Evolutionary conservation across 352 stramenopile species (phyloP).

Genomic region (Phytopythium helicoides): DNA sequence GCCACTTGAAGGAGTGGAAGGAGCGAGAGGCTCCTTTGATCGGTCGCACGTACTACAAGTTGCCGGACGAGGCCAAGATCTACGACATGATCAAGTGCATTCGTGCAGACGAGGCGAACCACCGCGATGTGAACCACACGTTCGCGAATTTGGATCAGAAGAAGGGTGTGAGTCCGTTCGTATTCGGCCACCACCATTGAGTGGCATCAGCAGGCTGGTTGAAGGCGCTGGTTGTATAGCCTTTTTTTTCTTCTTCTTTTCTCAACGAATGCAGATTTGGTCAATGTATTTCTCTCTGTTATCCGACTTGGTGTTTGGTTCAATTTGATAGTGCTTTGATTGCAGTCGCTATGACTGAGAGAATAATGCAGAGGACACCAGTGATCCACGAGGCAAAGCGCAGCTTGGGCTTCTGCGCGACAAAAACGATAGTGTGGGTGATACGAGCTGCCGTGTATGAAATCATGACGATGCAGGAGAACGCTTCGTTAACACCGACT

Average conservation of each 20-base stretch:
- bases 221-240: too few species aligned
- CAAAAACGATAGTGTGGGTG: too few species aligned
- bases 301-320: too few species aligned
- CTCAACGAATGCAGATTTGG: too few species aligned
- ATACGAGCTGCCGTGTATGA: constrained; percentile 46
- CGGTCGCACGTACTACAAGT: constrained; percentile 87
- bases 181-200: too few species aligned
- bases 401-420: too few species aligned
- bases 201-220: not conserved
- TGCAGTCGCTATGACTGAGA: too few species aligned
- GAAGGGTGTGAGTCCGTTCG: constrained; percentile 50
- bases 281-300: too few species aligned
- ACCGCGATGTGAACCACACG: constrained; percentile 88
- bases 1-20: constrained; percentile 76
- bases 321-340: too few species aligned
- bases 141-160: constrained; percentile 57
- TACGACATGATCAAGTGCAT: constrained; percentile 86
- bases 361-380: too few species aligned
- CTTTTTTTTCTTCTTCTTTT: too few species aligned
- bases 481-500: constrained; percentile 25
- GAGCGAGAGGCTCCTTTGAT: constrained; percentile 65
- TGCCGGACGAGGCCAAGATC: constrained; percentile 67
- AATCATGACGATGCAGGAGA: constrained; percentile 28
- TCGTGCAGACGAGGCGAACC: constrained; percentile 87
- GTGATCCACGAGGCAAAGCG: too few species aligned